phyloP scores from a whole-genome alignment of 2,329 filamentous ascomycete species.

The Neurospora sp. region DNA sequence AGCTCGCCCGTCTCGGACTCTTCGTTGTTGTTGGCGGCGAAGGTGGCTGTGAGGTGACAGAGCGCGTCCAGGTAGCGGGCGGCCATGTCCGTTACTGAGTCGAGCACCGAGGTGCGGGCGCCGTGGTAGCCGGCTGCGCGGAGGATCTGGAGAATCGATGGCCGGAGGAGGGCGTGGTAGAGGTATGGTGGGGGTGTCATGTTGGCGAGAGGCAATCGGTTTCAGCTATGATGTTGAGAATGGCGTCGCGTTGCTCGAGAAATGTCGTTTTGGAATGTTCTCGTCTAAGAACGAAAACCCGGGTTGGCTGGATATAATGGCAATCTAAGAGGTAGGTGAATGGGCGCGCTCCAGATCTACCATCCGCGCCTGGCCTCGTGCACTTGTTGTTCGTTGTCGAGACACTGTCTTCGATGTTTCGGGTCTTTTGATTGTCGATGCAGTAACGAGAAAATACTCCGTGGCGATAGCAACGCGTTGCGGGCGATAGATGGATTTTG shows the following conservation, averaged over 20 bases:
- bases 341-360: neutral
- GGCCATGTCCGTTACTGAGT: constrained; percentile 79
- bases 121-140: constrained; percentile 84
- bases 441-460: neutral
- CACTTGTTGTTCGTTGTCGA: neutral
- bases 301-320: neutral
- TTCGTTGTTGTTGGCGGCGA: constrained; percentile 59
- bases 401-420: neutral
- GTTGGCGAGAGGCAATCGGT: constrained; percentile 4
- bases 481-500: neutral
- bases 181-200: constrained; percentile 39
- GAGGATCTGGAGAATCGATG: constrained; percentile 80
- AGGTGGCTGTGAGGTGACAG: constrained; percentile 59
- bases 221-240: neutral
- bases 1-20: constrained; percentile 52
- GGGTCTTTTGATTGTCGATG: neutral
- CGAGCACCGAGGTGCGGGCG: constrained; percentile 70
- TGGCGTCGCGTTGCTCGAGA: neutral
- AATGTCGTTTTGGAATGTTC: neutral
- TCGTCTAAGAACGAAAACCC: neutral
- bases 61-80: constrained; percentile 71
- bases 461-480: neutral
- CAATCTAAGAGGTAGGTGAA: neutral
- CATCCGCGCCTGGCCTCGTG: neutral
- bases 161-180: constrained; percentile 70